Conservation (phyloP, 768 basidiomycete genomes). For the Suillus brevipes region DNA sequence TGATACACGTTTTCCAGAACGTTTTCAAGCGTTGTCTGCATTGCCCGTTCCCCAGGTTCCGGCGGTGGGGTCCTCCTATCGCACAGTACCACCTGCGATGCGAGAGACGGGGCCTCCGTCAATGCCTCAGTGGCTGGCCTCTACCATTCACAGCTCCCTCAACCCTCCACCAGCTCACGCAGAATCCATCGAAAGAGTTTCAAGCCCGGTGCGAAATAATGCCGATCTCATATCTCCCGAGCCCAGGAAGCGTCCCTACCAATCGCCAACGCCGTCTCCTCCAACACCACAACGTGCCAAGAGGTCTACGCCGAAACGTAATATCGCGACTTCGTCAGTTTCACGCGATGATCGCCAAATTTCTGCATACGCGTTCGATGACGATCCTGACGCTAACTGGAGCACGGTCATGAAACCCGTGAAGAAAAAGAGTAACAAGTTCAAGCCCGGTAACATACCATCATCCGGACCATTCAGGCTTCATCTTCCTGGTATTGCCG, state of each 20-base stretch:
- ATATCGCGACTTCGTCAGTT: neutral
- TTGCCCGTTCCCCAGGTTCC: neutral
- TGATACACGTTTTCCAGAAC: slow-evolving; percentile 2
- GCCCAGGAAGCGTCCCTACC: neutral
- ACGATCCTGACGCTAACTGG: slow-evolving; percentile 22
- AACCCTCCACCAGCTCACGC: neutral
- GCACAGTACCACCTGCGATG: neutral
- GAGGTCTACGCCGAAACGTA: slow-evolving; percentile 5
- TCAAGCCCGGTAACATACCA: slow-evolving; percentile 2
- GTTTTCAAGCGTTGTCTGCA: neutral
- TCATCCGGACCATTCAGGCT: slow-evolving; percentile 26
- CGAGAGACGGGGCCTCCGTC: neutral
- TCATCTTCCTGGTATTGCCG: slow-evolving; percentile 17
- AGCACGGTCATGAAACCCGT: slow-evolving; percentile 6
- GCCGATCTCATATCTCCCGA: neutral
- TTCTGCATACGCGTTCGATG: slow-evolving; percentile 23
- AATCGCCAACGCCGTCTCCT: neutral
- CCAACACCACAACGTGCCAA: slow-evolving; percentile 8
- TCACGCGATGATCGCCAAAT: neutral
- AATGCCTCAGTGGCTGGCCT: slow-evolving; percentile 11
- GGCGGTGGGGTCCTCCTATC: neutral
- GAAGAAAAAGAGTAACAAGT: slow-evolving; percentile 7
- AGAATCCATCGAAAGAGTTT: neutral
- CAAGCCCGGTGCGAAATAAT: slow-evolving; percentile 7
- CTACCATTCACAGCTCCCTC: slow-evolving; percentile 6